Evolutionary conservation across 1,284 basidiomycete species (phyloP).

Genomic region (Leccinum pachyderme): DNA sequence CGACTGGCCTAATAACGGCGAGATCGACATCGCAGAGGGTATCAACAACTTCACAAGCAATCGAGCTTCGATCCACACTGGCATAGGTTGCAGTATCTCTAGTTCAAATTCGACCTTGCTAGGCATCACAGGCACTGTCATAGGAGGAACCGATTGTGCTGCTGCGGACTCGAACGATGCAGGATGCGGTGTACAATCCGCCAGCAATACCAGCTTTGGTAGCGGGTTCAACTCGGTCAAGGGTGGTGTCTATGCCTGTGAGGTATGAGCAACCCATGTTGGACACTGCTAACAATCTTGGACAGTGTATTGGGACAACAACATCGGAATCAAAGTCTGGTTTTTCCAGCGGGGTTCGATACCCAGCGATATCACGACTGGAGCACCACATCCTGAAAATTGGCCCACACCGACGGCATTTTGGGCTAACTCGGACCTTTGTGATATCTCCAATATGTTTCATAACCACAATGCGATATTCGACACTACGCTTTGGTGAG

Average conservation of each 20-base stretch:
- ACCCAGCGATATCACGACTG: slow-evolving; percentile 71
- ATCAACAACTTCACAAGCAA: slow-evolving; percentile 77
- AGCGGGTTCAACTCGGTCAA: slow-evolving; percentile 65
- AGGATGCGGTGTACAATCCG: slow-evolving; percentile 66
- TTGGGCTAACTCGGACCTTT: slow-evolving; percentile 70
- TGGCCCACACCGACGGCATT: slow-evolving; percentile 78
- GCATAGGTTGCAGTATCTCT: slow-evolving; percentile 65
- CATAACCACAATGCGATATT: slow-evolving; percentile 74
- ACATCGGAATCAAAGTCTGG: slow-evolving; percentile 79
- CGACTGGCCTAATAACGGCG: slow-evolving; percentile 73
- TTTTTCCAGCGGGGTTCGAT: slow-evolving; percentile 75
- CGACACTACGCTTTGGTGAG: slow-evolving; percentile 78
- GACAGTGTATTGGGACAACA: slow-evolving; percentile 36
- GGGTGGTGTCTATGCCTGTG: slow-evolving; percentile 83
- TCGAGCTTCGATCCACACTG: slow-evolving; percentile 79
- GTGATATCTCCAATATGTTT: slow-evolving; percentile 77
- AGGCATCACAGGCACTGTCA: slow-evolving; percentile 57
- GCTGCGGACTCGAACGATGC: slow-evolving; percentile 63
- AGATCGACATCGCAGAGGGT: slow-evolving; percentile 87
- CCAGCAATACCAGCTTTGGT: slow-evolving; percentile 56
- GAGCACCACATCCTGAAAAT: slow-evolving; percentile 60
- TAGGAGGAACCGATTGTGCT: slow-evolving; percentile 69
- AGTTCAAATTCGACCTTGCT: slow-evolving; percentile 48
- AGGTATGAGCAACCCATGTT: slow-evolving; percentile 21
- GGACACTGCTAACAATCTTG: slow-evolving; percentile 4